Percentiles rank a stretch among this genome's conserved stretches.
phyloP scores from a whole-genome alignment of 2,329 filamentous ascomycete genomes.

The Paecilomyces sp. region DNA sequence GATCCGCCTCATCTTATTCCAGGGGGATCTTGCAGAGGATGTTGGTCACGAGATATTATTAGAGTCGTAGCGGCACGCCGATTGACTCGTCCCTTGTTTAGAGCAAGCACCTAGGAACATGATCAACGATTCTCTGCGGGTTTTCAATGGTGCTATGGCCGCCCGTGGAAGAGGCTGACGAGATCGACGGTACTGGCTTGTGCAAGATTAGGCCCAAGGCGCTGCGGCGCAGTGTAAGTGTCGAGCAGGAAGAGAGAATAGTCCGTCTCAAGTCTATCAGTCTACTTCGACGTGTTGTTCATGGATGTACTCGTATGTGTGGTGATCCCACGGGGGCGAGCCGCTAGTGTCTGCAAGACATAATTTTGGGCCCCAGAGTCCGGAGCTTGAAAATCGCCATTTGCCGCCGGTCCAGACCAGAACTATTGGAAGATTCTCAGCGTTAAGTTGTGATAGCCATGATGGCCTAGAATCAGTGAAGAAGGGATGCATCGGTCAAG shows the following conservation, averaged over 20 bases:
- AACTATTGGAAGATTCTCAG: not conserved
- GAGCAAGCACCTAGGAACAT: not conserved
- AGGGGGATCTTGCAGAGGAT: not conserved
- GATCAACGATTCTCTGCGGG: not conserved
- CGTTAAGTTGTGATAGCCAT: not conserved
- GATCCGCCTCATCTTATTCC: not conserved
- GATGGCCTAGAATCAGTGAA: not conserved
- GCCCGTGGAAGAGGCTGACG: not conserved
- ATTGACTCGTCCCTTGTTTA: not conserved
- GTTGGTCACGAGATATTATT: not conserved
- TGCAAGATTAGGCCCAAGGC: not conserved
- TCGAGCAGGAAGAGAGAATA: not conserved
- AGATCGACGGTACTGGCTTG: not conserved
- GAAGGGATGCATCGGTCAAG: not conserved
- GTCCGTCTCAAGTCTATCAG: not conserved
- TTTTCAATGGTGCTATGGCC: not conserved
- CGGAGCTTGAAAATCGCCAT: not conserved
- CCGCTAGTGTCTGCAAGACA: not conserved
- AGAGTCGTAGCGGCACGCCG: not conserved
- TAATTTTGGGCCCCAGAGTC: not conserved
- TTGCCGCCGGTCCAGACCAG: not conserved
- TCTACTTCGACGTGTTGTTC: not conserved
- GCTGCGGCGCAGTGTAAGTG: not conserved
- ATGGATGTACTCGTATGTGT: not conserved
- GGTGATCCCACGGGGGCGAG: not conserved